phyloP scores from a whole-genome alignment of 2,329 filamentous ascomycete genomes.

The Calonectria ilicicola region DNA sequence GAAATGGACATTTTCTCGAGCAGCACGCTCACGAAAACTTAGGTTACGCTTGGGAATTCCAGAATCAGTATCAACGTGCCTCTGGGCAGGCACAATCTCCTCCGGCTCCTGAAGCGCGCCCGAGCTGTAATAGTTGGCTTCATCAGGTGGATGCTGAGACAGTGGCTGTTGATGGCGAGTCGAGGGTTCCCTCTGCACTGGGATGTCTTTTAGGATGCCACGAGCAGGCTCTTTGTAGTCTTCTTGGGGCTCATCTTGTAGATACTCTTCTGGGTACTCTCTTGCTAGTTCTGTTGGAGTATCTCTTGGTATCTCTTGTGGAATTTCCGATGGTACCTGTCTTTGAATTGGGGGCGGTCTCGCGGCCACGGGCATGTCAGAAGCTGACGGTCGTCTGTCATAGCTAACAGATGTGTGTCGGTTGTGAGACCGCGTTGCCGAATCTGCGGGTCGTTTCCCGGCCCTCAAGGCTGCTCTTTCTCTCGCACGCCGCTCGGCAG shows the following conservation, averaged over 20 bases:
- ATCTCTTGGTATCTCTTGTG: slow-evolving; percentile 18
- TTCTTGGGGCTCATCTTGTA: slow-evolving; percentile 26
- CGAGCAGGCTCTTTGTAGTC: slow-evolving; percentile 28
- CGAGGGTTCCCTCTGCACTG: slow-evolving; percentile 33
- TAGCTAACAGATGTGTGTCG: slow-evolving; percentile 35
- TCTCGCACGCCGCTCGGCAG: slow-evolving; percentile 80
- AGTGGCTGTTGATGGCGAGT: slow-evolving; percentile 34
- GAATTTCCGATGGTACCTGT: slow-evolving; percentile 29
- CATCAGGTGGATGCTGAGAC: slow-evolving; percentile 33
- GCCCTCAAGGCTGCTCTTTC: slow-evolving; percentile 65
- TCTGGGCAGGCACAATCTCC: slow-evolving; percentile 24
- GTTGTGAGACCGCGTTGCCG: slow-evolving; percentile 37
- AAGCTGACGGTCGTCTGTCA: slow-evolving; percentile 31
- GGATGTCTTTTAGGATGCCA: slow-evolving; percentile 11
- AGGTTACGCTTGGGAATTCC: slow-evolving; percentile 64
- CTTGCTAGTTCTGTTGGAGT: slow-evolving; percentile 23
- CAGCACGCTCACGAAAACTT: slow-evolving; percentile 71
- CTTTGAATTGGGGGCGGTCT: slow-evolving; percentile 28
- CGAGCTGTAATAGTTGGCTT: slow-evolving; percentile 35
- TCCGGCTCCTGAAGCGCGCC: slow-evolving; percentile 37
- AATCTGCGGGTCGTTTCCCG: slow-evolving; percentile 36
- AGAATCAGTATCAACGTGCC: slow-evolving; percentile 38
- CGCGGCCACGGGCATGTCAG: slow-evolving; percentile 25
- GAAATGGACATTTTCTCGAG: slow-evolving; percentile 55
- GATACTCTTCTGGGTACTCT: slow-evolving; percentile 27